A percentile compares a stretch with the other conserved stretches of the same genome.
Conservation (phyloP, 2,329 filamentous ascomycete species). For the Beauveria scarabaeidicola region DNA sequence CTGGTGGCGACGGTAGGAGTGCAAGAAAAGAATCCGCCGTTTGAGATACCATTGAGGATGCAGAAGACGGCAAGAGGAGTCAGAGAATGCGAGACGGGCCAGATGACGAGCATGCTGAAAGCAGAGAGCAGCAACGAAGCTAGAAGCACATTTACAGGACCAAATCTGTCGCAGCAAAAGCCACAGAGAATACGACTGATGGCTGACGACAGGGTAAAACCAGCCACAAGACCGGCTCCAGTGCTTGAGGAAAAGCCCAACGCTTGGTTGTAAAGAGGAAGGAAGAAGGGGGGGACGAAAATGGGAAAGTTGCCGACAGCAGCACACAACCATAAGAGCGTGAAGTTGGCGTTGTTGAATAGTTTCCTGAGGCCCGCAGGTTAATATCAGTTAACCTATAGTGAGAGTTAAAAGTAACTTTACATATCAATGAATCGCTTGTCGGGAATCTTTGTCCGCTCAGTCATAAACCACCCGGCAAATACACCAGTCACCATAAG, state of each 20-base stretch:
- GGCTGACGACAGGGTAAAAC: constrained; percentile 53
- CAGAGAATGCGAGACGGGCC: constrained; percentile 49
- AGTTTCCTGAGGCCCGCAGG: constrained; percentile 30
- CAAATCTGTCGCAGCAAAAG: constrained; percentile 43
- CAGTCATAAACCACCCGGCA: constrained; percentile 43
- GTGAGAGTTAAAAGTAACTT: constrained; percentile 4
- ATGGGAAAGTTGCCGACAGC: constrained; percentile 51
- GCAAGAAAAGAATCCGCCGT: constrained; percentile 55
- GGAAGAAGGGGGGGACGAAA: constrained; percentile 52
- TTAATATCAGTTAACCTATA: background rate
- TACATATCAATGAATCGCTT: constrained; percentile 41
- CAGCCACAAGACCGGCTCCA: constrained; percentile 50
- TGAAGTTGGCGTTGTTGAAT: constrained; percentile 43
- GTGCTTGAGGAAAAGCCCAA: constrained; percentile 43
- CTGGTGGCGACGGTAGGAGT: constrained; percentile 55
- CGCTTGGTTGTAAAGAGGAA: constrained; percentile 46
- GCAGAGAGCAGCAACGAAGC: constrained; percentile 42
- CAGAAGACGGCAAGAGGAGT: constrained; percentile 49
- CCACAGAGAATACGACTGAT: constrained; percentile 48
- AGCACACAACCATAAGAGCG: constrained; percentile 43
- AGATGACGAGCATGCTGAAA: constrained; percentile 51
- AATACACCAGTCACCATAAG: constrained; percentile 39
- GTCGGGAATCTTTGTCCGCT: constrained; percentile 30
- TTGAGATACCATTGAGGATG: constrained; percentile 50
- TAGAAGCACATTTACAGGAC: constrained; percentile 48